Evolutionary conservation across 2,329 filamentous ascomycete species (phyloP).

Genomic region (Cytospora leucostoma): DNA sequence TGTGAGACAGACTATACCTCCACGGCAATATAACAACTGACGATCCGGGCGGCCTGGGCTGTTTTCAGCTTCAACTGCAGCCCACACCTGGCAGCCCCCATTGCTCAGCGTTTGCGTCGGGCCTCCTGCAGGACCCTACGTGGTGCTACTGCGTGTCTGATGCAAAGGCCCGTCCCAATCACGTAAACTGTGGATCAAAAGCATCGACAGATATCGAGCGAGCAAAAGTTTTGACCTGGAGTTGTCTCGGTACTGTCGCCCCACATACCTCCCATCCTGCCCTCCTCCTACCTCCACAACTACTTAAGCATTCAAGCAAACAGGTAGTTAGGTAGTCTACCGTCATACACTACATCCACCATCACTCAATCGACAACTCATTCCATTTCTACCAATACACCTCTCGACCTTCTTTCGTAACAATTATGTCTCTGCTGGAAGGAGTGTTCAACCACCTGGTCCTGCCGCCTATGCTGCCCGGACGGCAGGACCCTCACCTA

Average conservation of each 20-base stretch:
- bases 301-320: no score
- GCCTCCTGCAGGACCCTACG: not conserved
- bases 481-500: conserved; percentile 33
- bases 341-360: no score
- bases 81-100: not conserved
- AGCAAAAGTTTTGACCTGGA: no score
- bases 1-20: no score
- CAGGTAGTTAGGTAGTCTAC: no score
- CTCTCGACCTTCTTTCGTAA: not conserved
- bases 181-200: not conserved
- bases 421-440: conserved; percentile 8
- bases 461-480: conserved; percentile 41
- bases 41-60: not conserved
- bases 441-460: conserved; percentile 41
- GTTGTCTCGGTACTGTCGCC: no score
- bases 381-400: no score
- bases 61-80: not conserved
- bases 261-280: no score
- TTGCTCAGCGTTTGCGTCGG: conserved; percentile 1
- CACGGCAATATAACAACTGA: not conserved
- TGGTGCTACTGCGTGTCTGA: not conserved
- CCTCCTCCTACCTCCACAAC: no score
- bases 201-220: no score
- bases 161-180: not conserved
- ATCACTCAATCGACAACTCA: no score